Evolutionary conservation across 2,329 filamentous ascomycete species (phyloP), one percentile per base, ranked within the genome.

Genomic region (Aspergillus carbonarius): DNA sequence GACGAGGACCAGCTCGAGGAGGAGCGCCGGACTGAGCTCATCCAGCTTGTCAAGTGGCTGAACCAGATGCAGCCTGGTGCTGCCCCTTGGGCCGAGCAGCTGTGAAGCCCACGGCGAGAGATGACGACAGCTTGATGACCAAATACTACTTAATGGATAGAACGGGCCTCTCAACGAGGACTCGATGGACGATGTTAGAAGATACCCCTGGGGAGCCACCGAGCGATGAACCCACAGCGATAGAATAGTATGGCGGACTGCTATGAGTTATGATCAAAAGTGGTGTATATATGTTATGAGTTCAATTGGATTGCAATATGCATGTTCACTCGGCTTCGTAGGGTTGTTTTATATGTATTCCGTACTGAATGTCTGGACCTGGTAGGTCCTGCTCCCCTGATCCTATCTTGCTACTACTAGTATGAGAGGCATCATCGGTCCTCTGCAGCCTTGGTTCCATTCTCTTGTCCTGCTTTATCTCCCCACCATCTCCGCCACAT

Each of bases 31-130:
- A 70, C 70, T 27, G 76, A 81, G 66, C 67, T 81, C 25, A 72
- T 78, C 51, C 76, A 81, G 66, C 74, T 82, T 8, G 79, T 81
- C 60, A 77, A 77, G 62, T 81, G 77, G 72, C 66, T 82, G 58
- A 79, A 79, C 66, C 73, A 77, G 63, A 77, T 76, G 72, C 75
- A 77, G 65, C 68, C 75, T 12, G 75, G 75, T 37, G 67, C 63
- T 49, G 73, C 73, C 52, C 73, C 74, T 46, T 77, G 74, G 72
- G 72, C 67, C 42, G 74, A 76, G 63, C 72, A 74, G 68, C 65
- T 74, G 62, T 74, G 66, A 69, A 69, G 57, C 49, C 17, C 30
- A 12, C 44, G 15, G n/a, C 20, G 13, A 51, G 15, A 35, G 39
- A 39, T 46, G 58, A 58, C 58, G 51, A 57, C 55, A 47, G 64